phyloP scores from a whole-genome alignment of 768 basidiomycete genomes.

The Coprinellus aureogranulatus region DNA sequence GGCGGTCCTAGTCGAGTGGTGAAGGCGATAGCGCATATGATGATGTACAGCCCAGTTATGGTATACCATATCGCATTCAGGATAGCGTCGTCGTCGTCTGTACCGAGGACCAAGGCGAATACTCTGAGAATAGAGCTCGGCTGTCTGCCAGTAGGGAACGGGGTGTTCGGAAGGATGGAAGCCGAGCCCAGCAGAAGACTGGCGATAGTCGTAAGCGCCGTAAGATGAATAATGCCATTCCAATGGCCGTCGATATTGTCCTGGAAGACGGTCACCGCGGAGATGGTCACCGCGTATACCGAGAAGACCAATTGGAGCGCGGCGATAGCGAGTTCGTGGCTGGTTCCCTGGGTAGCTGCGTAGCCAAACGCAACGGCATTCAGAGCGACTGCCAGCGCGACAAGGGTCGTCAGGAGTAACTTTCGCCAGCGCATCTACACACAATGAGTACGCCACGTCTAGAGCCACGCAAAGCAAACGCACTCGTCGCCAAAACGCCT shows the following conservation, averaged over 20 bases:
- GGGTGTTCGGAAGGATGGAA: conserved; percentile 55
- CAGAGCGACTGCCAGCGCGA: conserved; percentile 46
- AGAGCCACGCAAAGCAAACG: conserved; percentile 20
- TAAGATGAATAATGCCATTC: conserved; percentile 60
- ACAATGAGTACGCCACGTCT: neutral
- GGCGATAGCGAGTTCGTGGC: conserved; percentile 32
- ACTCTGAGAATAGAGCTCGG: neutral
- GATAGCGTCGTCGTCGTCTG: conserved; percentile 15
- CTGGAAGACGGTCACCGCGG: conserved; percentile 51
- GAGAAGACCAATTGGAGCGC: conserved; percentile 52
- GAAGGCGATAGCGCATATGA: conserved; percentile 36
- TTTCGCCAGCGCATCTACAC: conserved; percentile 61
- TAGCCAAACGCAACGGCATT: conserved; percentile 58
- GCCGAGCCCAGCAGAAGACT: conserved; percentile 41
- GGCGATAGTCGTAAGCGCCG: conserved; percentile 51
- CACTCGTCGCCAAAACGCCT: conserved; percentile 30
- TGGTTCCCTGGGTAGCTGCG: conserved; percentile 36
- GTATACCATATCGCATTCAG: conserved; percentile 50
- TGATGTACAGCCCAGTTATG: conserved; percentile 47
- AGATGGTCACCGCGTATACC: conserved; percentile 56
- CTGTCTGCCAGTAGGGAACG: conserved; percentile 28
- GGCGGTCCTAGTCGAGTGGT: conserved; percentile 74
- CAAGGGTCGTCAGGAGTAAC: conserved; percentile 42
- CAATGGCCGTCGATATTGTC: conserved; percentile 40
- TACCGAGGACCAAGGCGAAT: neutral